Percentiles rank a stretch among this genome's conserved stretches.
phyloP scores from a whole-genome alignment of 1,139 yeast species.

The Martiniozyma asiatica region DNA sequence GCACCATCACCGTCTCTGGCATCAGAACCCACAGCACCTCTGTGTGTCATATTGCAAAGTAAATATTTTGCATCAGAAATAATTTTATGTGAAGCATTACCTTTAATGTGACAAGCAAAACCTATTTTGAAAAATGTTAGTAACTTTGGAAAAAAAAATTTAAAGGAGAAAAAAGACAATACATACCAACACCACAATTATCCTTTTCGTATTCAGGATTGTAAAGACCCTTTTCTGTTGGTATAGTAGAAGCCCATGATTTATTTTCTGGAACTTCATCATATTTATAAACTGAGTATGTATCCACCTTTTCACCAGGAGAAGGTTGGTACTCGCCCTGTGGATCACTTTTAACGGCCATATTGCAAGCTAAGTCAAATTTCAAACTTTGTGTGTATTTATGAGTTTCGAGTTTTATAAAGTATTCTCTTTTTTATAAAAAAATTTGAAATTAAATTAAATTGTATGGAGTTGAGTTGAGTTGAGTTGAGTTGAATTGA shows the following conservation, averaged over 20 bases:
- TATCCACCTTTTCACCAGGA: conserved; percentile 11
- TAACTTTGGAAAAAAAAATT: not conserved
- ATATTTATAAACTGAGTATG: conserved; percentile 38
- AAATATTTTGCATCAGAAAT: conserved; percentile 82
- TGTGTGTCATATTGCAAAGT: conserved; percentile 94
- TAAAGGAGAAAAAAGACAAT: not conserved
- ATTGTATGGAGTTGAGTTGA: no score
- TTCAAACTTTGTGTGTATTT: no score
- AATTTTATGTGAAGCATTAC: conserved; percentile 77
- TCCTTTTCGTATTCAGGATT: conserved; percentile 92
- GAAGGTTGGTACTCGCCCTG: conserved; percentile 14
- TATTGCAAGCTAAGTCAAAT: not conserved
- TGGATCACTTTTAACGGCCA: conserved; percentile 19
- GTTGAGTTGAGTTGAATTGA: no score
- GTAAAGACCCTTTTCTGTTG: conserved; percentile 79
- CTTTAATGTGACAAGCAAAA: conserved; percentile 90
- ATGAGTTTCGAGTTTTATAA: no score
- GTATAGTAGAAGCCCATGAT: conserved; percentile 89
- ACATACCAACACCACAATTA: conserved; percentile 83
- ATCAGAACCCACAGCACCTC: conserved; percentile 95
- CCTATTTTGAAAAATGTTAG: conserved; percentile 22
- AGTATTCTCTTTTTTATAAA: no score
- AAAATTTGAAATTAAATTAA: no score
- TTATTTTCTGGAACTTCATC: conserved; percentile 68
- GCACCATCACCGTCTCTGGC: conserved; percentile 99